Percentiles rank a stretch among this genome's conserved stretches.
phyloP scores from a whole-genome alignment of 176 grass and related monocot species.

The Oryza glumipatula region DNA sequence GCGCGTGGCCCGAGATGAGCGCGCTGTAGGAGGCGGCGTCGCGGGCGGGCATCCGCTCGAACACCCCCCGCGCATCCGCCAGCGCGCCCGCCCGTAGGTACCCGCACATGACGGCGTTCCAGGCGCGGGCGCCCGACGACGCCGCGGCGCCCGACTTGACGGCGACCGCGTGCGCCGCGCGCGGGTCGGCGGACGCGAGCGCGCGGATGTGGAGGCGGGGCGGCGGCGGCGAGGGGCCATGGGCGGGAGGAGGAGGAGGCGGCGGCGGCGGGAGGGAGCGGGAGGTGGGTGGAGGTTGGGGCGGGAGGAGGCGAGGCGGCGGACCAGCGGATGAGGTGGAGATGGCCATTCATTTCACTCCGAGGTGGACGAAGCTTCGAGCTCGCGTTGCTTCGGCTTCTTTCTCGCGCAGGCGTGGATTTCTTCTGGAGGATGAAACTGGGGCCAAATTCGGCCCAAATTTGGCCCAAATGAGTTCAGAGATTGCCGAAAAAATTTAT shows the following conservation, averaged over 20 bases:
- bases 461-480: neutral
- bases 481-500: too few relatives aligned
- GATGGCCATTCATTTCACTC: conserved; percentile 58
- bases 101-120: conserved; percentile 55
- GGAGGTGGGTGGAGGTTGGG: neutral
- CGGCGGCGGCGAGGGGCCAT: neutral
- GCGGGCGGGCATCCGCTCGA: conserved; percentile 45
- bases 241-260: neutral
- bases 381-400: too few relatives aligned
- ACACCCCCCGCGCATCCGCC: conserved; percentile 38
- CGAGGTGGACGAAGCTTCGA: neutral
- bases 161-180: conserved; percentile 41
- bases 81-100: conserved; percentile 57
- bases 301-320: too few relatives aligned
- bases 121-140: conserved; percentile 13
- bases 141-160: conserved; percentile 41
- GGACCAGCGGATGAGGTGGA: conserved; percentile 48
- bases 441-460: neutral
- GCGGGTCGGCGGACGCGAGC: conserved; percentile 37
- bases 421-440: neutral
- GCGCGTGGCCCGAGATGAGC: conserved; percentile 60
- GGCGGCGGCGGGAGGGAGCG: neutral
- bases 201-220: conserved; percentile 8
- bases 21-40: conserved; percentile 60
- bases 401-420: too few relatives aligned